Base-by-base conservation (phyloP, 2,329 filamentous ascomycete genomes). In the Penicillium frequentans region DNA sequence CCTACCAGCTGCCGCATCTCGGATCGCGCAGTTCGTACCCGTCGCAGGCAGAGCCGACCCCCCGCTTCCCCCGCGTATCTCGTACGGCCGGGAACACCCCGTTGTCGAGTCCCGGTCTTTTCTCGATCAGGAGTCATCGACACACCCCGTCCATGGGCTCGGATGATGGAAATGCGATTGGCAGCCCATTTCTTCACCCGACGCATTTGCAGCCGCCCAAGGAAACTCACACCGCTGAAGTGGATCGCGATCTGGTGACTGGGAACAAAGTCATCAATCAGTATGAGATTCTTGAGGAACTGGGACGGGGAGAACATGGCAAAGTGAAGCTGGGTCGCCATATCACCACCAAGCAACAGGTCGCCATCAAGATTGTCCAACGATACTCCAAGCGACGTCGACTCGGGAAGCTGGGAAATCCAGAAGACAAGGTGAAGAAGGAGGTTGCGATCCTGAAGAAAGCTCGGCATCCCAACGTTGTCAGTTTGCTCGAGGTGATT, bases 381-480 rank as follows among this genome's bases (percentile, higher is more conserved):
- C 87, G 95, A 37, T 96, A 95, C 72, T 96, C 93, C 52, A 97
- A 96, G 78, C 91, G 91, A 67, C 87, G 93, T 55, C 90, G 93
- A 26, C 82, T 99, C n/a, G 95, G 95, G 52, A 86, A 85, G 67
- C 76, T 86, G 39, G 85, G 83, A n/a, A 85, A 86, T 58, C 84
- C 86, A 19, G 86, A 88, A 69, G 81, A 83, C 63, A 90, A 90
- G 70, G 88, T 93, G 55, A 97, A 96, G 79, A 89, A 90, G 72
- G 95, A 99, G 78, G 96, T 99, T 62, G 95, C 95, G 70, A 98
- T 99, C 56, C 81, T 99, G 68, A 99, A 99, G 76, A 99, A 99
- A 79, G 96, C 96, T 53, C 88, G 93, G 29, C 95, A 99, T 74
- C 89, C 91, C n/a, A 97, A 99, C 70, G 91, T 99, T 42, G 95